Evolutionary conservation across 352 stramenopile genomes (phyloP).

Genomic region (Globisporangium nagaii): DNA sequence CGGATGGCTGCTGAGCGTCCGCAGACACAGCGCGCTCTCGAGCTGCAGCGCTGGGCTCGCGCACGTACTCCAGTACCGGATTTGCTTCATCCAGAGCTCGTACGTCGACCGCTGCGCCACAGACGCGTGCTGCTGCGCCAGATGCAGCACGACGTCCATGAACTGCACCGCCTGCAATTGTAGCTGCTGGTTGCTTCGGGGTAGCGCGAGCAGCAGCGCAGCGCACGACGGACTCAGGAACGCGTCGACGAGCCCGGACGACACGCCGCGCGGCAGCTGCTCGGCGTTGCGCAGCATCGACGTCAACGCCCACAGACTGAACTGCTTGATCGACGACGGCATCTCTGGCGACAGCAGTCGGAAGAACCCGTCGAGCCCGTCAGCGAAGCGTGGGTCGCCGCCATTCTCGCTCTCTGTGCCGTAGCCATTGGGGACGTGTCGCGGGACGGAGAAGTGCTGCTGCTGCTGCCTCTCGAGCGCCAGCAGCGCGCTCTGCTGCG

Average conservation of each 20-base stretch:
- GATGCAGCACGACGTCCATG: constrained; percentile 38
- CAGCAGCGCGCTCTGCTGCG: constrained; percentile 16
- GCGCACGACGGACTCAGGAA: constrained; percentile 33
- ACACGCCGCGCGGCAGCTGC: constrained; percentile 13
- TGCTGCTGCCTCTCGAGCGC: constrained; percentile 3
- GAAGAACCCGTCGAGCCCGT: constrained; percentile 20
- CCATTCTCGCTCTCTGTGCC: not conserved
- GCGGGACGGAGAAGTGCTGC: not conserved
- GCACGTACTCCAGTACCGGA: constrained; percentile 31
- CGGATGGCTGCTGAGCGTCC: constrained; percentile 46
- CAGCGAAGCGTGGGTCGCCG: not conserved
- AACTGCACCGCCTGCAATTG: constrained; percentile 42
- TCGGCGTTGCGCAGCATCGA: constrained; percentile 26
- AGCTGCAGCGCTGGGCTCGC: constrained; percentile 25
- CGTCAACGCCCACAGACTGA: constrained; percentile 33
- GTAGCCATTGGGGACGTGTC: not conserved
- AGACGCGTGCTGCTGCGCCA: constrained; percentile 29
- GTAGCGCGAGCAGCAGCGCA: constrained; percentile 31
- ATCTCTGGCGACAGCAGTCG: constrained; percentile 50
- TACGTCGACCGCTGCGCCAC: constrained; percentile 35
- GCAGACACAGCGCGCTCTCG: constrained; percentile 37
- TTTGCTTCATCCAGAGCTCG: constrained; percentile 59
- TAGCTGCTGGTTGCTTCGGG: constrained; percentile 21
- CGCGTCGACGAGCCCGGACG: constrained; percentile 22
- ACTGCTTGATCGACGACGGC: constrained; percentile 39